Evolutionary conservation across 2,329 filamentous ascomycete species (phyloP).

Genomic region (Claviceps sorghi): DNA sequence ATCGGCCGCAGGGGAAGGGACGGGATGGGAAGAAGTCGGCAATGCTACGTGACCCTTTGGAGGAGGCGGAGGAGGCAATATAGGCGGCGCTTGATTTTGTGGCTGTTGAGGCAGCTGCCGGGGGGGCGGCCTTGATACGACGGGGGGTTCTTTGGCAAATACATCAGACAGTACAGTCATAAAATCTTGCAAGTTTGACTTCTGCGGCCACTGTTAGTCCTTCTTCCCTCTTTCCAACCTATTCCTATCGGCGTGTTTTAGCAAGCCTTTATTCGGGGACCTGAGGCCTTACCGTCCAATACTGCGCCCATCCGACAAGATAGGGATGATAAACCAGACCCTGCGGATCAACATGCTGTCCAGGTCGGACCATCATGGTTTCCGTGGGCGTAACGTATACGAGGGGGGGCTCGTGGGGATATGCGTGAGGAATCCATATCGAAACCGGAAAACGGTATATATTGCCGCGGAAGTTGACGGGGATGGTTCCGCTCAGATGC

Average conservation of each 20-base stretch:
- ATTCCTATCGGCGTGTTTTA: not conserved
- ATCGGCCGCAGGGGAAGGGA: slow-evolving; percentile 13
- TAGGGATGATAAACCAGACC: slow-evolving; percentile 94
- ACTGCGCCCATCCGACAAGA: slow-evolving; percentile 73
- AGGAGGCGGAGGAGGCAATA: slow-evolving; percentile 57
- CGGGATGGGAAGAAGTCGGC: slow-evolving; percentile 9
- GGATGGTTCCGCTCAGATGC: slow-evolving; percentile 72
- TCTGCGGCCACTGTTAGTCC: slow-evolving; percentile 29
- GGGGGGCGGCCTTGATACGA: slow-evolving; percentile 52
- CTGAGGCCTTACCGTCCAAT: slow-evolving; percentile 57
- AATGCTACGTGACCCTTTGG: slow-evolving; percentile 19
- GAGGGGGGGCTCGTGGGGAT: slow-evolving; percentile 73
- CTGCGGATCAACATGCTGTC: slow-evolving; percentile 88
- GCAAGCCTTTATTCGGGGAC: not conserved
- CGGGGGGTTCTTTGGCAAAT: slow-evolving; percentile 88
- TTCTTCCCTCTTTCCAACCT: not conserved
- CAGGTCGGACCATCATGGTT: slow-evolving; percentile 77
- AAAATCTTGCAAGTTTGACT: slow-evolving; percentile 72
- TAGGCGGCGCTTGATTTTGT: slow-evolving; percentile 37
- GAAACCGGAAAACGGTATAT: slow-evolving; percentile 85
- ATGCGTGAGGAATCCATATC: slow-evolving; percentile 84
- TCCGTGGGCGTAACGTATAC: slow-evolving; percentile 79
- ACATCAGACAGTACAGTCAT: slow-evolving; percentile 68
- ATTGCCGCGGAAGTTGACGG: slow-evolving; percentile 78
- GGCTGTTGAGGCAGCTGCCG: slow-evolving; percentile 21